Evolutionary conservation across 2,329 filamentous ascomycete genomes (phyloP), one percentile per base, ranked within the genome.

Genomic region (Zymoseptoria ardabiliae): DNA sequence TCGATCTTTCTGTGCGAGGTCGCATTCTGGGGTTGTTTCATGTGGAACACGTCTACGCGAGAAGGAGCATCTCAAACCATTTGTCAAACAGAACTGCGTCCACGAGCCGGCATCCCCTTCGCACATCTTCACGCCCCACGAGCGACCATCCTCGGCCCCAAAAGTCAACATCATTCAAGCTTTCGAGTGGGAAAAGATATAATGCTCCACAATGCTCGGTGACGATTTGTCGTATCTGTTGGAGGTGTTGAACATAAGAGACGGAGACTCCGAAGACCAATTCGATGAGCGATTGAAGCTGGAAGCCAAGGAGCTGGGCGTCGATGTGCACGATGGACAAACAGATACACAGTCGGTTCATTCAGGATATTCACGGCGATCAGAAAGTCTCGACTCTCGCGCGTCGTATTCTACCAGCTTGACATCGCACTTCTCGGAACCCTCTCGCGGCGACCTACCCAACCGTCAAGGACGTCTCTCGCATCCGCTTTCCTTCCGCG

Each of bases 341-440:
- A 50, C 48, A 21, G 28, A 49, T 22, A 49, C 56, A 45, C n/a
- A 53, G 6, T 45, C 35, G 35, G 17, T 45, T 13, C 22, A 28
- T 9, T 58, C 64, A 13, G 64, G 64, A 23, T 61, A 59, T 22
- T 63, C 64, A 35, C 64, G 69, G 23, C 61, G 68, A 10, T 73
- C 72, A 11, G 65, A 67, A 28, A 73, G 71, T 1, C 60, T 70
- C 28, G 65, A 66, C 22, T 74, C 72, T 4, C 58, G 63, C n/a
- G 65, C 64, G 4, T 73, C 72, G 22, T 66, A 68, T 11, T 73
- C 71, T 0, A 74, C 72, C 1, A 71, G 68, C 30, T 61, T 72
- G 54, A 69, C 66, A 17, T 72, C 71, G n/a, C 67, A 64, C 50
- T 65, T 65, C 60, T 73, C 72, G 3, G 68, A 70, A 23, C 41